Evolutionary conservation across 2,329 filamentous ascomycete species (phyloP).

Genomic region (Ascosphaera apis): DNA sequence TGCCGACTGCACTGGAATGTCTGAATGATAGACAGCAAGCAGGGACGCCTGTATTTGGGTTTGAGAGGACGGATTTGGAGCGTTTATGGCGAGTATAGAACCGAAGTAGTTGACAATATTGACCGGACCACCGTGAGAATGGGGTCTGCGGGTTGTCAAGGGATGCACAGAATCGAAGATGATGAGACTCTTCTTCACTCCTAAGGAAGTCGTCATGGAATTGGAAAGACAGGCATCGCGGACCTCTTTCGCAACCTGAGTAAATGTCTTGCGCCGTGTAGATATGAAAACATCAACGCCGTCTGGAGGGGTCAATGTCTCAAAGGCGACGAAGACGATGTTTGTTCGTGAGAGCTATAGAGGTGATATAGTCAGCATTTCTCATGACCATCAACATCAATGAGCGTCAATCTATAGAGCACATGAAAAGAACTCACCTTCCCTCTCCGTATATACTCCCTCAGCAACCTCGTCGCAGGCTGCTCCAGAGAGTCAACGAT

Average conservation of each 20-base stretch:
- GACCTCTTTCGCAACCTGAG: conserved; percentile 37
- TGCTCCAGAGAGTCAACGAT: conserved; percentile 72
- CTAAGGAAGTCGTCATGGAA: background rate
- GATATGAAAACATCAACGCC: conserved; percentile 45
- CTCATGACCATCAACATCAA: background rate
- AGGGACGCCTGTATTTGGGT: conserved; percentile 23
- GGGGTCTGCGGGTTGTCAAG: conserved; percentile 21
- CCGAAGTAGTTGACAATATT: conserved; percentile 47
- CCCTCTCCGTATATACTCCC: conserved; percentile 53
- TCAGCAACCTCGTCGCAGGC: conserved; percentile 42
- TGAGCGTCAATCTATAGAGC: background rate
- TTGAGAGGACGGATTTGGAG: conserved; percentile 18
- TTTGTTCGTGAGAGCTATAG: conserved; percentile 36
- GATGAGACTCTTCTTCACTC: conserved; percentile 26
- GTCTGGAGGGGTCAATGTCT: conserved; percentile 41
- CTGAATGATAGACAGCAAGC: conserved; percentile 59
- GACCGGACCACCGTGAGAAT: conserved; percentile 25
- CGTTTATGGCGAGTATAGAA: conserved; percentile 29
- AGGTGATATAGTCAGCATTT: conserved; percentile 4
- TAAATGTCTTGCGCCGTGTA: conserved; percentile 35
- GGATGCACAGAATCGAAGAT: conserved; percentile 61
- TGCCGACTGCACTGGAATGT: conserved; percentile 37
- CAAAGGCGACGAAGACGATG: conserved; percentile 56
- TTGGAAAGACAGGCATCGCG: conserved; percentile 13
- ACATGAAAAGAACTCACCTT: conserved; percentile 27